Conservation (phyloP, 352 stramenopile species). For the Thalassiosira pacifica region DNA sequence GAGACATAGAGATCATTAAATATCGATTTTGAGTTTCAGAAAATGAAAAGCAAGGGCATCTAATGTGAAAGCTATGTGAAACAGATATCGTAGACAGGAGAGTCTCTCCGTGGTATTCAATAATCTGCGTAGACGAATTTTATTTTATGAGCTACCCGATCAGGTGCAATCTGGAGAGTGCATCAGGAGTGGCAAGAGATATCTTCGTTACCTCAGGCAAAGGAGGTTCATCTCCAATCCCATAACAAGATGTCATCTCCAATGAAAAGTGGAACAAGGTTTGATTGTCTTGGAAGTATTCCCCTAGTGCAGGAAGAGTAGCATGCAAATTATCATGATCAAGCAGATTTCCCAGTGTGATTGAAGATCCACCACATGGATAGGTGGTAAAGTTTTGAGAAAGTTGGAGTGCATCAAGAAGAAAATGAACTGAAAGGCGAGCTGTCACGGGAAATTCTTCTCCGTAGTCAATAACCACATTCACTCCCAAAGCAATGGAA, state of each 20-base stretch:
- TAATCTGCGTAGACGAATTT: too few species aligned
- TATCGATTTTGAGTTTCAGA: too few species aligned
- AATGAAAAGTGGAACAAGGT: constrained; percentile 53
- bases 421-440: constrained; percentile 35
- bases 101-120: too few species aligned
- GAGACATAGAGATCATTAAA: too few species aligned
- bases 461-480: constrained; percentile 61
- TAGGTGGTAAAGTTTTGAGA: constrained; percentile 18
- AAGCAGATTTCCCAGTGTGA: neutral
- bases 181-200: constrained; percentile 38
- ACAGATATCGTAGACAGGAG: too few species aligned
- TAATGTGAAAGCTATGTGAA: too few species aligned
- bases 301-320: constrained; percentile 17
- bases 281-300: constrained; percentile 57
- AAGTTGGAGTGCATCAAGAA: constrained; percentile 37
- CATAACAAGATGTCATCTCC: constrained; percentile 37
- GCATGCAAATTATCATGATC: constrained; percentile 9
- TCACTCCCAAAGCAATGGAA: constrained; percentile 3
- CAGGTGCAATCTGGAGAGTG: constrained; percentile 45
- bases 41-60: too few species aligned
- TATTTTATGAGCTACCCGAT: neutral
- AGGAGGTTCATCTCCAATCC: constrained; percentile 28
- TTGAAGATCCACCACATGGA: constrained; percentile 8
- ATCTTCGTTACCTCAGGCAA: constrained; percentile 32
- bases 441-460: constrained; percentile 29